Base-by-base conservation (phyloP, 2,329 filamentous ascomycete genomes). In the Trichoderma brevicompactum region DNA sequence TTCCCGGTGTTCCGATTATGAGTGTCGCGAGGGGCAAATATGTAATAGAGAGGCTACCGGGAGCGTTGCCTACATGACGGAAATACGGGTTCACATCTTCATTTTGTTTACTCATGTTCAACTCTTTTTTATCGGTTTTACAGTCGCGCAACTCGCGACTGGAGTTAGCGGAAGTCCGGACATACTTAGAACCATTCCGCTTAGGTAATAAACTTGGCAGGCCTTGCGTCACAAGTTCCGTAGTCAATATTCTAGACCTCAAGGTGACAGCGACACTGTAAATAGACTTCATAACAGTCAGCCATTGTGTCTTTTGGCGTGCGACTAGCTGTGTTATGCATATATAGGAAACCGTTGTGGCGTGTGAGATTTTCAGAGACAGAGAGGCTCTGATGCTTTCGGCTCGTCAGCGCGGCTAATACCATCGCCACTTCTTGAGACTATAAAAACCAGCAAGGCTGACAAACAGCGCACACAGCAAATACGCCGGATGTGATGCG, bases 11-110 rank as follows among this genome's bases (percentile, higher is more conserved):
- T 65, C 89, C 89, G 32, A 87, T 92, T 71, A 85, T 97, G 83
- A 92, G 89, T 73, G 92, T 95, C 34, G 91, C 90, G 6, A 86
- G 92, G 73, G 92, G 92, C 52, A 97, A 97, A 79, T 98, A 97
- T 78, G 89, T 94, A 54, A 95, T 99, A 73, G 95, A 98, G 83
- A 87, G 94, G 72, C 79, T 97, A 68, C 94, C 94, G 5, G 91
- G 93, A 77, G 92, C 92, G 43, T 91, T 92, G 40, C 89, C 93
- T 55, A 78, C 71, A 70, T 75, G 44, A 73, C 52, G 61, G 53
- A 56, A 36, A 49, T 62, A 64, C 6, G 50, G 34, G 52, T 41
- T 49, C 9, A n/a, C 23, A 15, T 17, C 13, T 52, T 52, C 54
- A 28, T 19, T 58, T 40, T 44, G 12, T 50, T 23, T 40, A 7